Evolutionary conservation across 768 basidiomycete genomes (phyloP).

Genomic region (Collybia nuda): DNA sequence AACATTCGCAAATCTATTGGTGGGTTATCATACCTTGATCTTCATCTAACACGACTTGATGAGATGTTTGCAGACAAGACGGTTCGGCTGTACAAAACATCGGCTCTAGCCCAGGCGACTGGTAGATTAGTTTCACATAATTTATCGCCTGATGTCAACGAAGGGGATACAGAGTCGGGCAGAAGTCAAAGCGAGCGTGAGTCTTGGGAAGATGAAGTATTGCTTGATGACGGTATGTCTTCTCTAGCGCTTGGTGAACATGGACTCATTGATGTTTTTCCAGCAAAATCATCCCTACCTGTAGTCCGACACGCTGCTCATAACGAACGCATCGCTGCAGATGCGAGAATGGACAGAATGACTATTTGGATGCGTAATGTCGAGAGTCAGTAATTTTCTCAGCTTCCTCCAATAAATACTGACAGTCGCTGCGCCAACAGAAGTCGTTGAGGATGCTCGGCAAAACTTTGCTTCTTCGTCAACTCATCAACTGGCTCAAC

Average conservation of each 20-base stretch:
- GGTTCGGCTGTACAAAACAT: slow-evolving; percentile 65
- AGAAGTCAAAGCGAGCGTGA: slow-evolving; percentile 26
- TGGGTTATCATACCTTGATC: slow-evolving; percentile 25
- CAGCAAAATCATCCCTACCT: slow-evolving; percentile 53
- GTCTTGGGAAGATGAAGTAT: slow-evolving; percentile 51
- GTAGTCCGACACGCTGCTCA: slow-evolving; percentile 52
- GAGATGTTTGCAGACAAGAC: slow-evolving; percentile 57
- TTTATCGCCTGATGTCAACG: slow-evolving; percentile 36
- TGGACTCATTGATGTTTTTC: slow-evolving; percentile 1
- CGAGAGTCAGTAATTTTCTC: slow-evolving; percentile 58
- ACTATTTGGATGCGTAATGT: slow-evolving; percentile 81
- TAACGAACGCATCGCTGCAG: slow-evolving; percentile 52
- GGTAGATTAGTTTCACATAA: slow-evolving; percentile 44
- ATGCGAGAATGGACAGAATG: slow-evolving; percentile 66
- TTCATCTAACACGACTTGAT: background rate
- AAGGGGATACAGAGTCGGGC: slow-evolving; percentile 21
- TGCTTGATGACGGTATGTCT: slow-evolving; percentile 41
- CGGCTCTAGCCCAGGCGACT: slow-evolving; percentile 44
- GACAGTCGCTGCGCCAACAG: slow-evolving; percentile 33
- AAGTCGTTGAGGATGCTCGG: slow-evolving; percentile 79
- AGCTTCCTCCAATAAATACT: slow-evolving; percentile 1
- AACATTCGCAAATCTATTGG: slow-evolving; percentile 76
- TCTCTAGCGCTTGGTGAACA: background rate
- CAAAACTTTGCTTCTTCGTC: slow-evolving; percentile 67
- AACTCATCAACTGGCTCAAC: slow-evolving; percentile 38